These are phyloP conservation scores for Pseudogymnoascus sp. DNA, from an alignment of 2,329 filamentous ascomycete genomes.

Conservation along the genomic window DNA sequence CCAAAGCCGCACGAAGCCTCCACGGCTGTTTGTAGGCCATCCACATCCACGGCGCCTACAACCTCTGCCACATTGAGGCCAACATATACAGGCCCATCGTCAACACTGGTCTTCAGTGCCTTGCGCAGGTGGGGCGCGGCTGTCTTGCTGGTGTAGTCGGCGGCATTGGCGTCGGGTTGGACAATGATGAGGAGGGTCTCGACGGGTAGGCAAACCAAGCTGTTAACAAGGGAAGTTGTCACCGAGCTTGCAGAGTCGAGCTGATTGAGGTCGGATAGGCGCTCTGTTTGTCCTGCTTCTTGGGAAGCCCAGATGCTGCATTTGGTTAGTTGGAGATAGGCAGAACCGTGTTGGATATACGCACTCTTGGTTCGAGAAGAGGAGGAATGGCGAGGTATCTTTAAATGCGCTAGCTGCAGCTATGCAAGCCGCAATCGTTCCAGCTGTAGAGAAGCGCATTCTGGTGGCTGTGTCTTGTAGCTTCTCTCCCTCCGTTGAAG, in stretches of 20 bases:
- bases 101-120: constrained; percentile 28
- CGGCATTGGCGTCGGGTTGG: constrained; percentile 65
- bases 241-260: background rate
- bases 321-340: background rate
- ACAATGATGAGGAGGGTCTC: constrained; percentile 58
- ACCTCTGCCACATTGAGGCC: constrained; percentile 46
- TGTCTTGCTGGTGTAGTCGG: constrained; percentile 53
- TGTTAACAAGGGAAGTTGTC: background rate
- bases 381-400: constrained; percentile 81
- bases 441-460: constrained; percentile 50
- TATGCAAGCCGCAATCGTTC: constrained; percentile 47
- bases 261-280: background rate
- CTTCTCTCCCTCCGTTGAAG: background rate
- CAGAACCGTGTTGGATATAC: constrained; percentile 26
- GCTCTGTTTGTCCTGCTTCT: background rate
- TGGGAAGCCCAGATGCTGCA: background rate
- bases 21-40: constrained; percentile 40
- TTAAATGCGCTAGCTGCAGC: constrained; percentile 64
- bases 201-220: background rate
- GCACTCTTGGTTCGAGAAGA: constrained; percentile 80
- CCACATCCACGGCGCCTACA: constrained; percentile 40
- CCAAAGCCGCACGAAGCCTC: constrained; percentile 15
- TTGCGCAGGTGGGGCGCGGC: constrained; percentile 40
- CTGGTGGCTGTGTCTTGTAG: constrained; percentile 19
- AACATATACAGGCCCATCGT: constrained; percentile 16